These are phyloP conservation scores for Hirschfeldia incana DNA, from an alignment of 345 rosid species.

Conservation along the genomic window DNA sequence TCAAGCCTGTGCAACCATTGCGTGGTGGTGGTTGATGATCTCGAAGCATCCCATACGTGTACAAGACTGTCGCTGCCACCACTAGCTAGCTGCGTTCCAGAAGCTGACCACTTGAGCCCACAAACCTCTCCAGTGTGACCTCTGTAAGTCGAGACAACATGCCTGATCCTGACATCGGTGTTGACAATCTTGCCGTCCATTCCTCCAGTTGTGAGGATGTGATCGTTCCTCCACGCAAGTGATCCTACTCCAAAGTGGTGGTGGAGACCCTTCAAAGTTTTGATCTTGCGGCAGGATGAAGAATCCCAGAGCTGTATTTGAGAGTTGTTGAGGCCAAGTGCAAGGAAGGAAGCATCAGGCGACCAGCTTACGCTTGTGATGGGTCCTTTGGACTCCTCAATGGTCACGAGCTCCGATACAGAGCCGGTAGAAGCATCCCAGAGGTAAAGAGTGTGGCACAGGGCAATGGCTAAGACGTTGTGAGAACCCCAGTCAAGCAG, in stretches of 20 bases:
- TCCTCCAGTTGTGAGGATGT: slow-evolving; percentile 1
- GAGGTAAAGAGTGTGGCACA: background rate
- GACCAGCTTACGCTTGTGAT: background rate
- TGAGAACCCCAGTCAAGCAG: background rate
- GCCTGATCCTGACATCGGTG: background rate
- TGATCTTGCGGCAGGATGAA: no score
- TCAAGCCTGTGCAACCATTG: background rate
- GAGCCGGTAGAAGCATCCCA: background rate
- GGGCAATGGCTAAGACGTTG: background rate
- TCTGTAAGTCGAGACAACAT: background rate
- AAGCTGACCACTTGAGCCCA: background rate
- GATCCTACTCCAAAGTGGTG: no score
- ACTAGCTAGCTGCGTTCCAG: background rate
- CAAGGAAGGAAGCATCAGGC: background rate
- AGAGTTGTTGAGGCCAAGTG: background rate
- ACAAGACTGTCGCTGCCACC: background rate
- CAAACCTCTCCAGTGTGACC: background rate
- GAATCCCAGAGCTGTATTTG: background rate
- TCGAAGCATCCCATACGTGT: background rate
- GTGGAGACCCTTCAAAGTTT: no score
- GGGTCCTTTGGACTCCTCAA: background rate
- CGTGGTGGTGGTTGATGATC: background rate
- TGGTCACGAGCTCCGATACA: background rate
- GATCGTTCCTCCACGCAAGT: no score
- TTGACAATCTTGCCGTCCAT: background rate